Conservation (phyloP, 2,329 filamentous ascomycete species). For the Blumeria graminis region DNA sequence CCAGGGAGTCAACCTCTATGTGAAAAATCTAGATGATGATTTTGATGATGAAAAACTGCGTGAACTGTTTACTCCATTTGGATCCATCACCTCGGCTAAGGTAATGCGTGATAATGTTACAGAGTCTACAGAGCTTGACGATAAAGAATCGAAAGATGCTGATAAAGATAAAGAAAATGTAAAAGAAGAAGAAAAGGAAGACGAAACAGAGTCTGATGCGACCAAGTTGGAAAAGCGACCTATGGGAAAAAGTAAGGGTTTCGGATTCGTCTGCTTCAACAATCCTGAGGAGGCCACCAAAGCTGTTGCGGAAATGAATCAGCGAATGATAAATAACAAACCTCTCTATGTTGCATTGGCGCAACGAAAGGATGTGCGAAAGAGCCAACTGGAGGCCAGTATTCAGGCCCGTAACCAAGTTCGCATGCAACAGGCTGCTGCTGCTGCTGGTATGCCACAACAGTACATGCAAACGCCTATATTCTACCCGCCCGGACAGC, state of each 20-base stretch:
- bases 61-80: constrained; percentile 73
- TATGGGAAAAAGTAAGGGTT: constrained; percentile 97
- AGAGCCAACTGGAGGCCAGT: constrained; percentile 96
- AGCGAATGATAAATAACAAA: constrained; percentile 95
- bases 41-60: constrained; percentile 96
- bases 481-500: constrained; percentile 72
- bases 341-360: constrained; percentile 93
- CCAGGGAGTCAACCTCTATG: constrained; percentile 97
- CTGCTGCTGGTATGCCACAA: constrained; percentile 68
- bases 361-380: constrained; percentile 98
- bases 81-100: constrained; percentile 94
- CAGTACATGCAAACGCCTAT: constrained; percentile 75
- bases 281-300: constrained; percentile 98
- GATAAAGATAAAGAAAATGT: constrained; percentile 27
- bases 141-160: constrained; percentile 24
- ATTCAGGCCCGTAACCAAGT: constrained; percentile 98
- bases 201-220: constrained; percentile 22
- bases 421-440: constrained; percentile 90
- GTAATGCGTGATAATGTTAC: constrained; percentile 77
- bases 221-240: constrained; percentile 29
- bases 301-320: constrained; percentile 98
- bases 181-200: constrained; percentile 22
- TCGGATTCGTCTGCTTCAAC: constrained; percentile 99
- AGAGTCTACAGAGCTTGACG: constrained; percentile 21
- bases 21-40: constrained; percentile 96